Evolutionary conservation across 2,329 filamentous ascomycete species (phyloP), one percentile per base, ranked within the genome.

Genomic region (Hypoxylon sp.): DNA sequence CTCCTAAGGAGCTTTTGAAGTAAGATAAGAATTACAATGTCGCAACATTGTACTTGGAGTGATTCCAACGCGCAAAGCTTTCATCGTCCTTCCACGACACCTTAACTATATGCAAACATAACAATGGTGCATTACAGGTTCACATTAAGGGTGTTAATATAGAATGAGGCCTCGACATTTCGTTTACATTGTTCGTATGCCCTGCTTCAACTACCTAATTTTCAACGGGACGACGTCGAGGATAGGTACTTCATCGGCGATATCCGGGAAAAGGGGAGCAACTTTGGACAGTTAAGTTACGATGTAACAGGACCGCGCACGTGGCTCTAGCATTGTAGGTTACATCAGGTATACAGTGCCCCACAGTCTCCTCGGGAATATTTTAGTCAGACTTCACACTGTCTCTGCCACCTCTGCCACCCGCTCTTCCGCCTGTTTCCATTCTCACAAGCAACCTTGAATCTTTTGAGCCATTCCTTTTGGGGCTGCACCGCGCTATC

Each of bases 241-340:
- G 38, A 43, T 49, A n/a, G 17, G 14, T 48, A n/a, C 28, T 14
- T 46, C 9, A 48, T 58, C 55, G 34, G 11, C 43, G 41, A 17
- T 25, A 23, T 11, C 6, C 36, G 17, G 55, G 43, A 21, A 49
- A 58, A 21, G n/a, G 53, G 19, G 28, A 30, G n/a, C 25, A 45
- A 57, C 41, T 46, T 45, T 48, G 32, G 43, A 41, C 34, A 30
- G 38, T 51, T 65, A 49, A 65, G 56, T 25, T 60, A 38, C n/a
- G 43, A 60, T 50, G 55, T 17, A 45, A 56, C 55, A 56, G 25
- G 52, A 63, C 45, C 52, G 36, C 36, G 46, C 61, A 64, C 61
- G 61, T 63, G 60, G 60, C 30, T 32, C 10, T 1, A 36, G 21
- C 28, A 59, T 51, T 50, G 61, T 55, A 25, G 23, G 11, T 10